Base-by-base conservation (phyloP, 2,329 filamentous ascomycete species). In the Capronia coronata region DNA sequence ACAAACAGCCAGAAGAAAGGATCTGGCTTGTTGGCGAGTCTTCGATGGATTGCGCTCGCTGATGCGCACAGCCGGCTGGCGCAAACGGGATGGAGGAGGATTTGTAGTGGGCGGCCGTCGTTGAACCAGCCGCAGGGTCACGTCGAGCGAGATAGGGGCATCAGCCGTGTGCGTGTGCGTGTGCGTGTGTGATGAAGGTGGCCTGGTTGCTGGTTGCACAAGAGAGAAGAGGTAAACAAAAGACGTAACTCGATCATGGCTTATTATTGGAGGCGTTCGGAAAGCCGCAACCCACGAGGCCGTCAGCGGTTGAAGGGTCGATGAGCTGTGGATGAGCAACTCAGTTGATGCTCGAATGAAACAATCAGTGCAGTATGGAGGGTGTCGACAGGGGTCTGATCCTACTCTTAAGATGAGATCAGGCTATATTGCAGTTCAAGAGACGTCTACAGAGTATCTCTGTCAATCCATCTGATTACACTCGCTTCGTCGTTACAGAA, bases 221-320 rank as follows among this genome's bases (percentile, higher is more conserved):
- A 11, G 7, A 5, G 34, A 19, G 14, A 8, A 16, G 5, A 19
- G 18, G 38, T 41, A 41, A 41, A 41, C 38, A 41, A 41, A 41
- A 41, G 38, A 41, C 38, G 38, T 41, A 41, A 41, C 38, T n/a
- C 19, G 38, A 41, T 16, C 34, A 37, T 27, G 5, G 25, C 10
- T 27, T n/a, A n/a, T n/a, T n/a, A n/a, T n/a, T n/a, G n/a, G n/a
- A n/a, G n/a, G n/a, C n/a, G n/a, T n/a, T n/a, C n/a, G n/a, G n/a
- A n/a, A n/a, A n/a, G n/a, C n/a, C n/a, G n/a, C n/a, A n/a, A n/a
- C n/a, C n/a, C n/a, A n/a, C n/a, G n/a, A 23, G 37, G 4, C 21
- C 16, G 37, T 39, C 37, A n/a, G n/a, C n/a, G n/a, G n/a, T n/a
- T n/a, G n/a, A n/a, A n/a, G n/a, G n/a, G n/a, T n/a, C n/a, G 25